A percentile compares a stretch with the other conserved stretches of the same genome.
phyloP scores from a whole-genome alignment of 352 stramenopile species.

The Pythium phragmiticola region DNA sequence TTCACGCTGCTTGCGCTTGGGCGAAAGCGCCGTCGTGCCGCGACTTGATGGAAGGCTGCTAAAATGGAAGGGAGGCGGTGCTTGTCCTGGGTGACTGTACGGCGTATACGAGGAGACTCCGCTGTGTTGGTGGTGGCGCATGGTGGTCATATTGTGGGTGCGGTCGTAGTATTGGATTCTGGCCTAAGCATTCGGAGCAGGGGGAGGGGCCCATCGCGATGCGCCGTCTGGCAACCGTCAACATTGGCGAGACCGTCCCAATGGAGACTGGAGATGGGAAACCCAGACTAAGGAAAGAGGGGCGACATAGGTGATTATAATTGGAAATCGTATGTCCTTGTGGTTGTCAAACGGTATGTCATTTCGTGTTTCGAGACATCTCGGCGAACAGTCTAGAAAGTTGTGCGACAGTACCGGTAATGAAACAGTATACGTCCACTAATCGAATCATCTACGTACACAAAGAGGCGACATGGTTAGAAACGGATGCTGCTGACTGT shows the following conservation, averaged over 20 bases:
- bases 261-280: not conserved
- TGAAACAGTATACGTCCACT: conserved; percentile 1
- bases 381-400: conserved; percentile 32
- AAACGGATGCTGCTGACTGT: conserved; percentile 3
- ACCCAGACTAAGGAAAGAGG: conserved; percentile 6
- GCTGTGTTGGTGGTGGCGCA: conserved; percentile 4
- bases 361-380: conserved; percentile 13
- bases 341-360: not conserved
- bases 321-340: conserved; percentile 10
- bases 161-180: not conserved
- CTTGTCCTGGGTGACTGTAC: conserved; percentile 40
- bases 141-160: not conserved
- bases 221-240: conserved; percentile 10
- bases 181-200: not conserved
- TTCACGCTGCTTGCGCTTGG: conserved; percentile 45
- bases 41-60: not conserved
- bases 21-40: not conserved
- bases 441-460: not conserved
- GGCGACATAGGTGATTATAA: conserved; percentile 14
- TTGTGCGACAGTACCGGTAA: not conserved
- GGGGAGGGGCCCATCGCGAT: not conserved
- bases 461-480: not conserved
- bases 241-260: conserved; percentile 10
- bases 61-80: conserved; percentile 31
- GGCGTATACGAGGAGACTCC: conserved; percentile 27